Evolutionary conservation across 257 asterid species (phyloP), one percentile per base, ranked within the genome.

Genomic region (Handroanthus guayacan): DNA sequence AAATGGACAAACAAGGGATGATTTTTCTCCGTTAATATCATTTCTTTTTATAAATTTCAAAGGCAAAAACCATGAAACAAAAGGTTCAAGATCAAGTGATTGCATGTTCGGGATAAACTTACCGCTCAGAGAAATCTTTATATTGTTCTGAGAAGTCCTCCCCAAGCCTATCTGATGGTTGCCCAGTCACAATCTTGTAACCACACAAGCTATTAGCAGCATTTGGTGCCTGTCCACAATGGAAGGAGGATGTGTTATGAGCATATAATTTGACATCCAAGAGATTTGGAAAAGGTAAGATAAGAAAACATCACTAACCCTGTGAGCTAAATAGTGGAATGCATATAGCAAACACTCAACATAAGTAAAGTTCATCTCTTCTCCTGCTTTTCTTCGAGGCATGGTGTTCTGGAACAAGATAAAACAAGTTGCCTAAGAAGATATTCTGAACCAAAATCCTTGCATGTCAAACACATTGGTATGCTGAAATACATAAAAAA

Each of bases 81-180:
- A 55, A 67, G 72, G 62, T 38, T 50, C 12, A 31, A 51, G 16
- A 67, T 72, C 62, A 71, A 66, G 63, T 51, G 62, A 60, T 45
- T 25, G 61, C 36, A 36, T 39, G 12, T 44, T 58, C 44, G 72
- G 47, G 70, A 70, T 55, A 77, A 82, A 78, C 67, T 84, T 65
- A 90, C 98, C 98, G 86, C 81, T 90, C 98, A 1, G 84, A 83
- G 82, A 93, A 86, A 76, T 90, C 97, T 84, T 87, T 91, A 77
- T 86, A 83, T 67, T 81, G 83, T 45, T 86, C 94, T 1, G 98
- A 90, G 86, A 93, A 93, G 88, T 93, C 98, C 88, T 91, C 98
- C 82, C 98, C 98, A 63, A 93, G 95, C 90, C 96, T 88, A 84
- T 93, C 98, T 57, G 98, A 93, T 3, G 98, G 98, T 82, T 93